Evolutionary conservation across 306 rosid genomes (phyloP), one percentile per base, ranked within the genome.

Genomic region (Quercus ilex): DNA sequence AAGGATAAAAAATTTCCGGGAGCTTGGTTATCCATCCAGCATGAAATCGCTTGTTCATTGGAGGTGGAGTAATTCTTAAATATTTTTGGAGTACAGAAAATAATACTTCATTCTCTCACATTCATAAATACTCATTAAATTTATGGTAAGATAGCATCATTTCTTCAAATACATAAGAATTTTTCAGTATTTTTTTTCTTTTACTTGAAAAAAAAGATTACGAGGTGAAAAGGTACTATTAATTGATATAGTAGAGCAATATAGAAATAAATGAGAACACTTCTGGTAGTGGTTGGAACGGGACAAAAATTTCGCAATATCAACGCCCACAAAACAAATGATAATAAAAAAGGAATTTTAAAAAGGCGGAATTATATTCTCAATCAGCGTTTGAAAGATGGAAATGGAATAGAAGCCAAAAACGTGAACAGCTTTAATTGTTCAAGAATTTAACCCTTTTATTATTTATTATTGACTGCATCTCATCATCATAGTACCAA

Each of bases 11-110:
- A 7, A 5, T 5, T 41, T 41, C 3, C 1, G 0, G 46, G 46
- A 10, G 53, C 53, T 49, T 49, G 4, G 13, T 49, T 49, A 13
- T 10, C 15, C 15, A 10, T 49, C 53, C 53, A 12, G 1, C 17
- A 49, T 12, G 17, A 4, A 49, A 12, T 10, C 53, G 0, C 53
- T 49, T 3, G 17, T 49, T 49, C 17, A 1, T 49, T 49, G 0
- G 17, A 10, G 53, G 53, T 49, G 17, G 41, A 5, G 8, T 0
- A 35, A 35, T 35, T 35, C 2, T 35, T 35, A 35, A 2, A 0
- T 35, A 5, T 0, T 35, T 6, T 35, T 0, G 0, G 0, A 35
- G 0, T 35, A 35, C 8, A 35, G 1, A 5, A 0, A 35, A 35
- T 35, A 35, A 5, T 35, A 35, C 0, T 35, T 0, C 1, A 35